A percentile compares a stretch with the other conserved stretches of the same genome.
These are phyloP conservation scores for Populus ilicifolia DNA, from an alignment of 345 rosid species.

Conservation along the genomic window DNA sequence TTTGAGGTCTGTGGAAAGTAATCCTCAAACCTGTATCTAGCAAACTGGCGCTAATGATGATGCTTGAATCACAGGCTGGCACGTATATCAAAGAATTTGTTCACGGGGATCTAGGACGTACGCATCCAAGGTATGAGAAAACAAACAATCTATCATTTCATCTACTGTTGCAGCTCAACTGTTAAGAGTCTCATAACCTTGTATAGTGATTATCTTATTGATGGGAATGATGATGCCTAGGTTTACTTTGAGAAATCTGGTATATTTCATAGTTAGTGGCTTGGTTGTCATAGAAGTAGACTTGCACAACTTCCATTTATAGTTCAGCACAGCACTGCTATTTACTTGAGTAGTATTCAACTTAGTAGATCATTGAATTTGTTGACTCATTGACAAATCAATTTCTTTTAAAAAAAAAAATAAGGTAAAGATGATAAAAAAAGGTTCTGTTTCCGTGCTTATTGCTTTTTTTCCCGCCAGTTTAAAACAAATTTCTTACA, in stretches of 20 bases:
- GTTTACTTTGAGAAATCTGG: neutral
- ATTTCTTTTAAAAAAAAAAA: too few species aligned
- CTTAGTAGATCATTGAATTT: neutral
- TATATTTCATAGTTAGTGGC: neutral
- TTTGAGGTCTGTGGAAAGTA: neutral
- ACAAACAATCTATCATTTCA: neutral
- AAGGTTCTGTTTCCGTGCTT: neutral
- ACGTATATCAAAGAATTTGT: constrained; percentile 95
- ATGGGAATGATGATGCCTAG: neutral
- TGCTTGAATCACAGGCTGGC: constrained; percentile 65
- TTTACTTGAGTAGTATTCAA: neutral
- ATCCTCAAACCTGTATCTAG: neutral
- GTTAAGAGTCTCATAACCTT: neutral
- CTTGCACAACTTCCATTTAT: neutral
- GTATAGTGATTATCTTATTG: neutral
- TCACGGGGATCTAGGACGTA: constrained; percentile 96
- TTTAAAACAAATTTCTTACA: neutral
- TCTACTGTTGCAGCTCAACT: constrained; percentile 29
- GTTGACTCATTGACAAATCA: too few species aligned
- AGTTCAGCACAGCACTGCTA: neutral
- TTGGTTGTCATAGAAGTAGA: neutral
- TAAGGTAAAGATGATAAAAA: too few species aligned
- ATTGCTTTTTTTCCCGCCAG: neutral
- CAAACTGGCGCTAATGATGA: neutral
- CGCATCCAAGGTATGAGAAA: constrained; percentile 68